Evolutionary conservation across 345 rosid genomes (phyloP).

Genomic region (Lumnitzera racemosa): DNA sequence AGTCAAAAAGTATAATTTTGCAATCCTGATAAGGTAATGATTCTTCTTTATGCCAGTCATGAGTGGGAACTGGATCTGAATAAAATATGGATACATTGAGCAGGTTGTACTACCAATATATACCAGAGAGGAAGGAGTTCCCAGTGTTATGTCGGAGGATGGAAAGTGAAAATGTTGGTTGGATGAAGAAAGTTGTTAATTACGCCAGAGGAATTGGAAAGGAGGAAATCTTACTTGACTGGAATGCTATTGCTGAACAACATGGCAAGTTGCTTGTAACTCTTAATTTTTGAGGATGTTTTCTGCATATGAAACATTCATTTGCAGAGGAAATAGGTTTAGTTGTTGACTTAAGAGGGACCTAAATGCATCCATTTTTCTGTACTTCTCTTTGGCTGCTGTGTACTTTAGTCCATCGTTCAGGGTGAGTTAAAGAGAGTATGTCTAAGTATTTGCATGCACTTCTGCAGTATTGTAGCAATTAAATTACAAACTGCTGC

Average conservation of each 20-base stretch:
- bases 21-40: too few species aligned
- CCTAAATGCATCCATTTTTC: neutral
- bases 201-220: constrained; percentile 16
- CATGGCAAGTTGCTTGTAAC: constrained; percentile 37
- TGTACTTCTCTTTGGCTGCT: neutral
- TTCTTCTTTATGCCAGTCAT: too few species aligned
- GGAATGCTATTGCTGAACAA: constrained; percentile 80
- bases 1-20: too few species aligned
- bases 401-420: too few species aligned
- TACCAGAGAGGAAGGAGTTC: constrained; percentile 78
- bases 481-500: too few species aligned
- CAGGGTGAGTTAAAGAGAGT: too few species aligned
- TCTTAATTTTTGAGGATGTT: neutral
- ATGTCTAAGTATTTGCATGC: too few species aligned
- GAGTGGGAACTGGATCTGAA: too few species aligned
- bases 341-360: neutral
- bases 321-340: too few species aligned
- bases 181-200: constrained; percentile 28
- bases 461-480: too few species aligned
- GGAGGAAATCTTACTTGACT: constrained; percentile 82
- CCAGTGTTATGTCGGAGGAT: constrained; percentile 69
- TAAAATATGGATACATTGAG: too few species aligned
- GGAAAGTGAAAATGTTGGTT: constrained; percentile 20
- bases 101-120: constrained; percentile 44
- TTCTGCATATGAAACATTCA: neutral